Evolutionary conservation across 2,329 filamentous ascomycete species (phyloP).

Genomic region (Hypoxylon rubiginosum): DNA sequence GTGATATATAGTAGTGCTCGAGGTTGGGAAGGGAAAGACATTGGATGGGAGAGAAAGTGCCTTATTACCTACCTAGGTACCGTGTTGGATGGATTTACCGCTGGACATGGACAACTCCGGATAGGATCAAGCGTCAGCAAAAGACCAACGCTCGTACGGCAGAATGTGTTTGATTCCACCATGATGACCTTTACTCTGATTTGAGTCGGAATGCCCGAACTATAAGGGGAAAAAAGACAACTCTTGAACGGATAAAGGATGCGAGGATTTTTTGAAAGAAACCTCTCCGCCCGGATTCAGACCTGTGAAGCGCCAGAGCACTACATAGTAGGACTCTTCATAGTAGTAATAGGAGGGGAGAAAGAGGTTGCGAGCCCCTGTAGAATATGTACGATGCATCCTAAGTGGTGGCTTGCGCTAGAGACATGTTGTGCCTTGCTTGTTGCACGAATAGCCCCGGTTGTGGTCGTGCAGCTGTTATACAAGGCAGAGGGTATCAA

Average conservation of each 20-base stretch:
- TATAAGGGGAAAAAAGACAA: conserved; percentile 1
- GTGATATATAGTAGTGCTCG: neutral
- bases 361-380: neutral
- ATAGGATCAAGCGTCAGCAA: conserved; percentile 32
- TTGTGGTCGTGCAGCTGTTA: neutral
- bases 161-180: conserved; percentile 5
- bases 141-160: conserved; percentile 22
- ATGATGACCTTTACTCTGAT: conserved; percentile 15
- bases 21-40: neutral
- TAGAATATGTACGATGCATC: neutral
- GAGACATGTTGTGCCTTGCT: neutral
- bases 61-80: neutral
- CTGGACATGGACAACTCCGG: conserved; percentile 11
- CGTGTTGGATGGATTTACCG: neutral
- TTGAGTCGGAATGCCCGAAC: conserved; percentile 27
- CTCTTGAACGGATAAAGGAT: conserved; percentile 11
- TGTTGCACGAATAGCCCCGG: neutral
- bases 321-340: too few species aligned
- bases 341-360: neutral
- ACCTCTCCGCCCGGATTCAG: neutral
- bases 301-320: neutral
- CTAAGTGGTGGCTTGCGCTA: neutral
- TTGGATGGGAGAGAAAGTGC: neutral
- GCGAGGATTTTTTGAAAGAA: conserved; percentile 6
- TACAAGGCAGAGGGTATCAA: neutral